Evolutionary conservation across 306 rosid genomes (phyloP), one percentile per base, ranked within the genome.

Genomic region (Lathyrus tuberosus): DNA sequence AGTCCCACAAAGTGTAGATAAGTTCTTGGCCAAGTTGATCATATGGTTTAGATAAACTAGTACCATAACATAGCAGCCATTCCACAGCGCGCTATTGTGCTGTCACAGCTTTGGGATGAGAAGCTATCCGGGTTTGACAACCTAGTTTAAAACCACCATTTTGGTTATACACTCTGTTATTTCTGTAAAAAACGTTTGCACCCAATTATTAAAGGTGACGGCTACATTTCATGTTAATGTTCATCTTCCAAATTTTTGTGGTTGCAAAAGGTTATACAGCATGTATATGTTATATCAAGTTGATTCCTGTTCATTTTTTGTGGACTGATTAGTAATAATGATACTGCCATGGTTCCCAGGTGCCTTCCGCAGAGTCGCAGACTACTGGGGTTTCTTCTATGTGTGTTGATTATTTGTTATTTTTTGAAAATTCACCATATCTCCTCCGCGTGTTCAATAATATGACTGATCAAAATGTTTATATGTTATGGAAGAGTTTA

Each of bases 401-500:
- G 10, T 58, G 63, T 30, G n/a, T 57, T 58, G 20, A 31, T 30
- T 58, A 9, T 59, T 59, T 33, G 65, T 59, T 26, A 31, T n/a
- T 33, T 7, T 33, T 8, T 10, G 24, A 59, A 59, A 59, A 12
- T 59, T 33, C 24, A 31, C 20, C 40, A 28, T 14, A 37, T 62
- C 49, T 62, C 61, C 15, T 24, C 15, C 1, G 3, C 48, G 4
- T 52, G 42, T 72, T 42, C 16, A 51, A 33, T 51, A 26, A 40
- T 77, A 62, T 70, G 67, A 20, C 54, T 63, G 67, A 31, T 43
- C 24, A 59, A 69, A 61, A 69, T 74, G 13, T 43, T 57, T 9
- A 40, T 13, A 30, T 46, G 16, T 54, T 43, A 28, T 3, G 5
- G 10, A 14, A 30, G 16, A 11, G 15, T 62, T 42, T 71, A 53